Evolutionary conservation across 371 early-diverging fungal genomes (phyloP).

Genomic region (Rhizopus delemar): DNA sequence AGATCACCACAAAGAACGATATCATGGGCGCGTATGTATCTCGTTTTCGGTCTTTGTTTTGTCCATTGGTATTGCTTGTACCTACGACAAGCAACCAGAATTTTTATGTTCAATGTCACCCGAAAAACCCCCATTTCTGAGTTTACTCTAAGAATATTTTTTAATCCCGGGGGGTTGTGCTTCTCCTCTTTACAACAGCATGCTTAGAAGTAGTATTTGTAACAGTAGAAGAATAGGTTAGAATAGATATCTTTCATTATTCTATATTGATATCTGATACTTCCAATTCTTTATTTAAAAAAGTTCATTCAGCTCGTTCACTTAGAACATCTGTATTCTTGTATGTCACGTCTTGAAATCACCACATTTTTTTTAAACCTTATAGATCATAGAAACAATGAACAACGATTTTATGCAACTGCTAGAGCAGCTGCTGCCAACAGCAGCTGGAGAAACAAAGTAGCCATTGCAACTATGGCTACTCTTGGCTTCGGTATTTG

Average conservation of each 20-base stretch:
- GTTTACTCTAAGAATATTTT: too few species aligned
- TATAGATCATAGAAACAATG: background rate
- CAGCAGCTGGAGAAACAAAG: constrained; percentile 24
- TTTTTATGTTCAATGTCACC: too few species aligned
- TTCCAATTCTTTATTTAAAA: background rate
- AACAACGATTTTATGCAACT: constrained; percentile 19
- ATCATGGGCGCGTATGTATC: too few species aligned
- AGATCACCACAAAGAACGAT: too few species aligned
- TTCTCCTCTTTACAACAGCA: background rate
- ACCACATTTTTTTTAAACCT: background rate
- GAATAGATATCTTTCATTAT: background rate
- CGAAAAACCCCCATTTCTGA: too few species aligned
- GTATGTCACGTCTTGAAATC: background rate
- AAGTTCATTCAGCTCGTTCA: background rate
- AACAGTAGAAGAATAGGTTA: background rate
- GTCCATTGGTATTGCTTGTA: too few species aligned
- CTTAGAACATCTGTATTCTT: background rate
- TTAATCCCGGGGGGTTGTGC: background rate
- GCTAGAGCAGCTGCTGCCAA: constrained; percentile 6
- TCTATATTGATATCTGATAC: too few species aligned
- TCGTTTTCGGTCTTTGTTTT: too few species aligned
- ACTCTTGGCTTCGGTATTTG: constrained; percentile 12
- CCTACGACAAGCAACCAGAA: too few species aligned
- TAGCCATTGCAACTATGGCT: constrained; percentile 17
- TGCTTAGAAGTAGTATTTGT: background rate